Evolutionary conservation across 2,329 filamentous ascomycete species (phyloP).

Genomic region (Phyllosticta paracitricarpa): DNA sequence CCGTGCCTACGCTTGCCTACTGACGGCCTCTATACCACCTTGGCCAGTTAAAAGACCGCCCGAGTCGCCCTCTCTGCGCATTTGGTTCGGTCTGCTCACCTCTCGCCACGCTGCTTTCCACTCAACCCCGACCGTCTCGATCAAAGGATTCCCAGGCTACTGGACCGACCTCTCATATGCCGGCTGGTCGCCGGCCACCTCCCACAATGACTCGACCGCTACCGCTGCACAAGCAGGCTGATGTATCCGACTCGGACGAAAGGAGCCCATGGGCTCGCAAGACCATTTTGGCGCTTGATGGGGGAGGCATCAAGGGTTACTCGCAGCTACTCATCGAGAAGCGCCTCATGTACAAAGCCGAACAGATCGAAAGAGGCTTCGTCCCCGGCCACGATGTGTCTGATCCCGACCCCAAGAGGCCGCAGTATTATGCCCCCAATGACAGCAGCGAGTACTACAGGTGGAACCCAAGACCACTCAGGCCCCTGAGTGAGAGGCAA

Average conservation of each 20-base stretch:
- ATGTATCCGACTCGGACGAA: neutral
- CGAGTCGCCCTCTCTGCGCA: neutral
- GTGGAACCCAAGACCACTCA: neutral
- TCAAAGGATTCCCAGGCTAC: neutral
- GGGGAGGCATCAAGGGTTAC: slow-evolving; percentile 15
- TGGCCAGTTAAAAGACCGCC: neutral
- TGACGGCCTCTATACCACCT: neutral
- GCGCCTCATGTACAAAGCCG: slow-evolving; percentile 11
- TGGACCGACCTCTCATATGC: neutral
- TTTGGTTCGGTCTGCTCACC: neutral
- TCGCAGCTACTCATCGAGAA: slow-evolving; percentile 13
- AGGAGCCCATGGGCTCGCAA: neutral
- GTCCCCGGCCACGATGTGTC: neutral
- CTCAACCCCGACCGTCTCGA: neutral
- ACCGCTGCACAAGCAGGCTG: neutral
- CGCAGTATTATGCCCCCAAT: neutral
- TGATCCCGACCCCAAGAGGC: neutral
- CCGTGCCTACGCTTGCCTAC: neutral
- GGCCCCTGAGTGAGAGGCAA: neutral
- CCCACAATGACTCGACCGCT: neutral
- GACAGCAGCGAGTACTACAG: slow-evolving; percentile 5
- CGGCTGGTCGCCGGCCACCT: neutral
- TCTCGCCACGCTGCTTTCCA: neutral
- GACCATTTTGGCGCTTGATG: slow-evolving; percentile 6
- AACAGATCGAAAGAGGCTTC: slow-evolving; percentile 7